These are phyloP conservation scores for Dactylorhiza incarnata DNA, from an alignment of 106 monocot species.

Conservation along the genomic window DNA sequence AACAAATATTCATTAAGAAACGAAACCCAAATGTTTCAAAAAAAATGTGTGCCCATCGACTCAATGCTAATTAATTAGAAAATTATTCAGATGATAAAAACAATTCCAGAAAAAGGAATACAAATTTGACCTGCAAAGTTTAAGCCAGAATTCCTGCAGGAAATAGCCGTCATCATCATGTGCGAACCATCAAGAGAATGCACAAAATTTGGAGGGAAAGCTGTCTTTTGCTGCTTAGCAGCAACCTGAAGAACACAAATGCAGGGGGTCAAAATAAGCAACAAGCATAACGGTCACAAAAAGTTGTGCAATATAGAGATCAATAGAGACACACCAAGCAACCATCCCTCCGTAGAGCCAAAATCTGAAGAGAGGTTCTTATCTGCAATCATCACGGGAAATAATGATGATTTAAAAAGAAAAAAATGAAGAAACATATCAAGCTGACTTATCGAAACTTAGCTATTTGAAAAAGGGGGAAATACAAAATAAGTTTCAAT, in stretches of 20 bases:
- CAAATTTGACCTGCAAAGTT: constrained; percentile 66
- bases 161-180: constrained; percentile 98
- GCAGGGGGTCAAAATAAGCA: neutral
- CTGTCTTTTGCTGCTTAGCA: constrained; percentile 67
- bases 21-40: neutral
- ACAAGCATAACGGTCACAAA: neutral
- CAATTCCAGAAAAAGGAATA: neutral
- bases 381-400: constrained; percentile 35
- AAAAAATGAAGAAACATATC: neutral
- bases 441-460: neutral
- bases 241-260: constrained; percentile 43
- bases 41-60: neutral
- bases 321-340: constrained; percentile 24
- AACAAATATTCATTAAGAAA: neutral
- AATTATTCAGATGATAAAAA: neutral
- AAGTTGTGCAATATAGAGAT: neutral
- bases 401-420: neutral
- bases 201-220: constrained; percentile 95
- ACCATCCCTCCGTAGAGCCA: constrained; percentile 60
- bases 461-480: too few relatives aligned
- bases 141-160: constrained; percentile 68
- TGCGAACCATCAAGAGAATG: constrained; percentile 98
- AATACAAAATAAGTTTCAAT: too few relatives aligned
- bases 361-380: constrained; percentile 68
- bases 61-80: neutral